Evolutionary conservation across 2,329 filamentous ascomycete genomes (phyloP).

Genomic region (Tolypocladium album): DNA sequence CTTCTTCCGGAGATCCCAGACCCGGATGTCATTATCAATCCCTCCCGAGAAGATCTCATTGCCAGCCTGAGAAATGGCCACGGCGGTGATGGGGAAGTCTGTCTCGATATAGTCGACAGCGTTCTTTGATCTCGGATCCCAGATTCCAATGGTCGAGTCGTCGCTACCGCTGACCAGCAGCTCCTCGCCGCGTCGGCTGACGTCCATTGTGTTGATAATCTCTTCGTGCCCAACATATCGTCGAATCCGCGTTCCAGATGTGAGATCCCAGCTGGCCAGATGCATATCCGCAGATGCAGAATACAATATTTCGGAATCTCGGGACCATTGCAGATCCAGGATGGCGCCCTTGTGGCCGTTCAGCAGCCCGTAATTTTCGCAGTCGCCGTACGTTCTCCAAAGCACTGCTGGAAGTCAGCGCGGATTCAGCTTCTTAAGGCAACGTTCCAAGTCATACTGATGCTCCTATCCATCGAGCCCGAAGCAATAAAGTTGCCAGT

Average conservation of each 20-base stretch:
- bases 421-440: neutral
- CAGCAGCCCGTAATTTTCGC: slow-evolving; percentile 86
- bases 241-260: slow-evolving; percentile 84
- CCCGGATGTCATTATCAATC: slow-evolving; percentile 94
- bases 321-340: slow-evolving; percentile 90
- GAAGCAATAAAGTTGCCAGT: slow-evolving; percentile 85
- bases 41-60: slow-evolving; percentile 92
- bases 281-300: slow-evolving; percentile 91
- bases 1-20: slow-evolving; percentile 94
- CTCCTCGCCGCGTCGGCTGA: slow-evolving; percentile 83
- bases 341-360: slow-evolving; percentile 86
- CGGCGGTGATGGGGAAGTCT: slow-evolving; percentile 82
- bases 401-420: slow-evolving; percentile 49
- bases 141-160: slow-evolving; percentile 87
- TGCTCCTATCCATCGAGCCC: slow-evolving; percentile 87
- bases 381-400: slow-evolving; percentile 86
- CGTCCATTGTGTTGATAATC: slow-evolving; percentile 85
- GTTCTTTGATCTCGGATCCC: slow-evolving; percentile 87
- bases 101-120: slow-evolving; percentile 83
- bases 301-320: slow-evolving; percentile 83
- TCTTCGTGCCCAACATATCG: slow-evolving; percentile 90
- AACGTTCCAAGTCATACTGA: slow-evolving; percentile 46
- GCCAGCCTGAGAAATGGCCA: slow-evolving; percentile 85
- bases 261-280: slow-evolving; percentile 88
- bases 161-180: slow-evolving; percentile 85